Evolutionary conservation across 495 filamentous ascomycete species (phyloP), one percentile per base, ranked within the genome.

Genomic region (Hypoxylon perforatum): DNA sequence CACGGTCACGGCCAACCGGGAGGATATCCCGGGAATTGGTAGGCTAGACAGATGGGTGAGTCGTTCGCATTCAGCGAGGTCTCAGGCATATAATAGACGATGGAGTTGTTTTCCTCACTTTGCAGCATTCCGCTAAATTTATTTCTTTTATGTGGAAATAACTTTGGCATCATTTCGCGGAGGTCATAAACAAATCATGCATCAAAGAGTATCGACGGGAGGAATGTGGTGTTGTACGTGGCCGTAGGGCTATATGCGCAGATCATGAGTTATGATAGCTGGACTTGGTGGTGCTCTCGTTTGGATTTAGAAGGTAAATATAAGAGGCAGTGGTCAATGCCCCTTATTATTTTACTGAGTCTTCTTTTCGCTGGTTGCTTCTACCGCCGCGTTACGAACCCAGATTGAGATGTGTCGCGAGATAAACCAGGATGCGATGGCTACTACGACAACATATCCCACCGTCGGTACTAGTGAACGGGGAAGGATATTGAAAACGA

Each of bases 401-500:
- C 75, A 74, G n/a, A 63, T 58, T n/a, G 74, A 73, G 3, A 81
- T 73, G 49, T 65, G 60, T 53, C 71, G 67, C 12, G 80, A 75
- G 4, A 82, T 42, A 61, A 85, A 77, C 67, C 80, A 83, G 17
- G 85, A 83, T 19, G 81, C 52, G 42, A 82, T 65, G 9, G 84
- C 83, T 59, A 93, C 83, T 18, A 83, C 64, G 5, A 81, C 61
- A 49, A 91, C 80, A 75, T 88, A 92, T 21, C 69, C 74, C 25
- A 83, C 85, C 11, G 90, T 94, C 38, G 87, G 87, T 14, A 91
- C 69, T 17, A 95, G 76, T 17, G 90, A 92, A 49, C 82, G 79
- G 9, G 92, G 92, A 61, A 94, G 81, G 6, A 91, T 67, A 76
- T 92, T 92, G 65, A 86, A 77, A 36, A 93, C 44, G 63, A 87